Base-by-base conservation (phyloP, 306 rosid genomes). In the Rubus idaeus region DNA sequence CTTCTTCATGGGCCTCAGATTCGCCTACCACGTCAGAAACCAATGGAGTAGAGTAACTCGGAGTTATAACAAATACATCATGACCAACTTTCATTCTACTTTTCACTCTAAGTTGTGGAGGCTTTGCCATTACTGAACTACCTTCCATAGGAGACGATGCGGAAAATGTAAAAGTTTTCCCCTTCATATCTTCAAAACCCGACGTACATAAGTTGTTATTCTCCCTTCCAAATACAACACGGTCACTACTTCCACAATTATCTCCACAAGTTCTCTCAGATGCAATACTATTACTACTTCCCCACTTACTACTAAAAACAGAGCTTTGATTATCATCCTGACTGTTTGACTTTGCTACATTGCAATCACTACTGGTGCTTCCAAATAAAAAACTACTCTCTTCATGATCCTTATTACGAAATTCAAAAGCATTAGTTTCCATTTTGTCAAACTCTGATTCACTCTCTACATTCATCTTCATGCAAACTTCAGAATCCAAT, bases 91-190 rank as follows among this genome's bases (percentile, higher is more conserved):
- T 89, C 63, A 78, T 85, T 80, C 87, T 85, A 76, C 68, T 85
- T 84, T 81, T 94, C 83, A 80, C 86, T 82, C 82, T 90, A 58
- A 72, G 80, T 40, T 77, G 80, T 40, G 74, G 89, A 76, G 68
- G 86, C 81, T 82, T 92, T 49, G 65, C 70, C 14, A 63, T 50
- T 20, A 86, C 74, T 69, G 79, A 40, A 71, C 82, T 30, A 81
- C 72, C 80, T 74, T 79, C 84, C 12, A 46, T 77, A 76, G 35
- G 35, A 30, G 35, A 30, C 1, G 35, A 30, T 30, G 35, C 35
- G 35, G 82, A 21, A 91, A 94, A 94, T 66, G 77, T 62, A 87
- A 90, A 91, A 76, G 51, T 17, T 41, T 75, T 83, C 71, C 76
- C 84, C 56, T 77, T 82, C 40, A 74, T 47, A 75, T 84, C 83